Evolutionary conservation across 139 green algal genomes (phyloP), one percentile per base, ranked within the genome.

Genomic region (Tetradesmus lagerheimii): DNA sequence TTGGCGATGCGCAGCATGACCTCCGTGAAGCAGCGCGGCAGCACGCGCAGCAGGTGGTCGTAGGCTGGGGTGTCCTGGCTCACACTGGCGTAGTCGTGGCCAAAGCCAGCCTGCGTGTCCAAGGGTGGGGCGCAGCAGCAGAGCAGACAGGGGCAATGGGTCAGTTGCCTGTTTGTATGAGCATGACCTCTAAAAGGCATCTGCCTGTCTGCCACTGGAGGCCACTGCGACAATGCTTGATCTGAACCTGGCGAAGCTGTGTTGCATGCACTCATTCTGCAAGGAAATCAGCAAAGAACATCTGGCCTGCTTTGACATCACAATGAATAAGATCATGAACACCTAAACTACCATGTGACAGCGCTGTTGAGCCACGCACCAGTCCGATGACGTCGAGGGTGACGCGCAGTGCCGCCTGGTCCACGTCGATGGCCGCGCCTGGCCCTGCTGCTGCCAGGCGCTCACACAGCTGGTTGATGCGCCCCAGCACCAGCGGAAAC

Each of bases 341-440:
- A n/a, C n/a, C n/a, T n/a, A n/a, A n/a, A n/a, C n/a, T n/a, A n/a
- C n/a, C n/a, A n/a, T n/a, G n/a, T n/a, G n/a, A n/a, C n/a, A n/a
- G n/a, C n/a, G n/a, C n/a, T n/a, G n/a, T n/a, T n/a, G n/a, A n/a
- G n/a, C n/a, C n/a, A n/a, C n/a, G n/a, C 90, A 94, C 93, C 91
- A 94, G 77, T 0, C 93, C 93, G 41, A 95, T 92, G n/a, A 95
- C 91, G 79, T 95, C 93, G 76, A 95, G 91, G 5, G 93, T 95
- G 20, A 95, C 93, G 2, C 92, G 39, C 74, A 95, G 88, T 5
- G 93, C 93, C n/a, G 92, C 90, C 91, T 95, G 93, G 86, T 95
- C 93, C 39, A 90, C 87, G 62, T 90, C 87, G 35, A 90, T 86
- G n/a, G 77, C 80, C 1, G 87, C 53, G 15, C 41, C 77, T 12